These are phyloP conservation scores for Helenozyma baotianmanensis DNA, from an alignment of 805 yeast genomes.

Conservation along the genomic window DNA sequence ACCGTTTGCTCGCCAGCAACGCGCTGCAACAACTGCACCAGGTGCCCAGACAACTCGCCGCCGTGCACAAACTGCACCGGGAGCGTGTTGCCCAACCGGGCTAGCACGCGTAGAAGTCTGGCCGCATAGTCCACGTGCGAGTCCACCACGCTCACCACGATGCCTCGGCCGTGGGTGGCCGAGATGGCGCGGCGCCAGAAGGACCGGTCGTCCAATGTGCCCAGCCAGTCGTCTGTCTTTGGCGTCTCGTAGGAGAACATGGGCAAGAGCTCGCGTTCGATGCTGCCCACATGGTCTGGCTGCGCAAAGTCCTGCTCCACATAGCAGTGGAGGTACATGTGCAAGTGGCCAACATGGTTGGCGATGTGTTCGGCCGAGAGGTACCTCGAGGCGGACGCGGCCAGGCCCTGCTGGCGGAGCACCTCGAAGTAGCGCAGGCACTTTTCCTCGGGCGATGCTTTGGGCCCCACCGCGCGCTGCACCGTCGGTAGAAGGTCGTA, in stretches of 20 bases:
- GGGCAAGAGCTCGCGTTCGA: conserved; percentile 12
- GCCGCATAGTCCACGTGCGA: conserved; percentile 10
- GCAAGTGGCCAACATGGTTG: conserved; percentile 13
- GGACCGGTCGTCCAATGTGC: conserved; percentile 1
- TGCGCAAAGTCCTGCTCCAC: conserved; percentile 6
- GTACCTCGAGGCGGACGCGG: conserved; percentile 11
- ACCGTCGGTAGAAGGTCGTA: conserved; percentile 6
- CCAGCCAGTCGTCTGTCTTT: conserved; percentile 5
- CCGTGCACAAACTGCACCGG: conserved; percentile 14
- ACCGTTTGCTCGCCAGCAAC: conserved; percentile 9
- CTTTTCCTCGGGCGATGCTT: conserved; percentile 4
- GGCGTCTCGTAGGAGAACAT: conserved; percentile 13
- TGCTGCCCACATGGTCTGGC: conserved; percentile 4
- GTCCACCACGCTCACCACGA: conserved; percentile 12
- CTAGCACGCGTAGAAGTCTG: conserved; percentile 9
- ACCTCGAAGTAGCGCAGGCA: conserved; percentile 10
- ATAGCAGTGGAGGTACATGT: conserved; percentile 10
- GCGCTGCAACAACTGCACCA: conserved; percentile 1
- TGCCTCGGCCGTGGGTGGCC: conserved; percentile 11
- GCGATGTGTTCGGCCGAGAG: conserved; percentile 8
- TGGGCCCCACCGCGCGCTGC: conserved; percentile 2
- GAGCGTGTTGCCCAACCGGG: conserved; percentile 7
- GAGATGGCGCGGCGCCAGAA: conserved; percentile 8
- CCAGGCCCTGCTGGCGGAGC: conserved; percentile 4
- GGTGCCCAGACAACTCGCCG: conserved; percentile 8